Conservation (phyloP, 2,329 filamentous ascomycete species). For the Cadophora sp. region DNA sequence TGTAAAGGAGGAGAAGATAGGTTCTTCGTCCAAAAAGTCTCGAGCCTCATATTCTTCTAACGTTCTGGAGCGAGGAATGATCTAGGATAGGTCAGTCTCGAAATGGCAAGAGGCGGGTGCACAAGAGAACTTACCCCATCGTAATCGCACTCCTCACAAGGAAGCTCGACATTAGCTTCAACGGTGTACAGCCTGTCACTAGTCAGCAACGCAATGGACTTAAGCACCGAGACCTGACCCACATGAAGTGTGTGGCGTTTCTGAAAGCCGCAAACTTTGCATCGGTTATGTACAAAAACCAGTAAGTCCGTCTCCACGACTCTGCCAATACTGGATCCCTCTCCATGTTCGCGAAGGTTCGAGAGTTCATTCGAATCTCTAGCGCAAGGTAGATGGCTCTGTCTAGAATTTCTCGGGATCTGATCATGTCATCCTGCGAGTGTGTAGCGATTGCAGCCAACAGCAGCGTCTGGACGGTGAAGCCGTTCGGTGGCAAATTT, state of each 20-base stretch:
- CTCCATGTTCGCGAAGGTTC: slow-evolving; percentile 56
- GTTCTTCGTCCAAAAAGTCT: slow-evolving; percentile 45
- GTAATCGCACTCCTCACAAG: slow-evolving; percentile 52
- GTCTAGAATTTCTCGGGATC: slow-evolving; percentile 46
- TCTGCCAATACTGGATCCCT: slow-evolving; percentile 49
- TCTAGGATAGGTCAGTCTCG: slow-evolving; percentile 36
- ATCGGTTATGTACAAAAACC: slow-evolving; percentile 48
- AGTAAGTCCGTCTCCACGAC: slow-evolving; percentile 52
- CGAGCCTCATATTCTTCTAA: slow-evolving; percentile 47
- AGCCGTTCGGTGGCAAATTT: slow-evolving; percentile 41
- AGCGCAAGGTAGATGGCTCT: slow-evolving; percentile 64
- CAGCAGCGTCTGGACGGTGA: slow-evolving; percentile 48
- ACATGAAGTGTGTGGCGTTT: slow-evolving; percentile 38
- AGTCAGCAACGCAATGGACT: slow-evolving; percentile 3
- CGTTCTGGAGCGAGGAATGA: slow-evolving; percentile 47
- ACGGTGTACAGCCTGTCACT: slow-evolving; percentile 39
- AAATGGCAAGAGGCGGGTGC: neutral
- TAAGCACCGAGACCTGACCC: slow-evolving; percentile 1
- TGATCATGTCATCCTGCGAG: slow-evolving; percentile 42
- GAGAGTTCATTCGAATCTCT: slow-evolving; percentile 64
- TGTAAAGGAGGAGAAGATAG: slow-evolving; percentile 49
- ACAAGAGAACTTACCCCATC: slow-evolving; percentile 47
- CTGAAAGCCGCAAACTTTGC: slow-evolving; percentile 34
- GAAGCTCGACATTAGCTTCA: slow-evolving; percentile 47
- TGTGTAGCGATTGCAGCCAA: slow-evolving; percentile 49